Conservation (phyloP, 2,329 filamentous ascomycete genomes). For the Nemania sp. region DNA sequence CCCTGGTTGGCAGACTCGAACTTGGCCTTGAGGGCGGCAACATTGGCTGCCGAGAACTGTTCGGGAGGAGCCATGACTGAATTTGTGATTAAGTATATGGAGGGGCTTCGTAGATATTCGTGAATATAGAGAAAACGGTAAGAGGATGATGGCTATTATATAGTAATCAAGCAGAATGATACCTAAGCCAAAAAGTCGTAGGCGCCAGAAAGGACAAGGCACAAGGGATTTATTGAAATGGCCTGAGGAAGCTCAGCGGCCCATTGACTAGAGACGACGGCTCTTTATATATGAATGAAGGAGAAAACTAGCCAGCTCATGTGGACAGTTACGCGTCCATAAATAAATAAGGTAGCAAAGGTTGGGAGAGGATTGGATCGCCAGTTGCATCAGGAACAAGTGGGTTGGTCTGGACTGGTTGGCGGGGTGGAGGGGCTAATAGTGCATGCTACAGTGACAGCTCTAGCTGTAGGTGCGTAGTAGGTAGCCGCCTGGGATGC, state of each 20-base stretch:
- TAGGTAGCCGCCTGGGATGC: neutral
- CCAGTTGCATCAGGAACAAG: conserved; percentile 11
- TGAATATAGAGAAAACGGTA: neutral
- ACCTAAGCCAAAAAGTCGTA: neutral
- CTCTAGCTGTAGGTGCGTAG: conserved; percentile 26
- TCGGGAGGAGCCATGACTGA: conserved; percentile 46
- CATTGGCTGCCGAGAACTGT: conserved; percentile 64
- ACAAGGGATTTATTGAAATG: conserved; percentile 4
- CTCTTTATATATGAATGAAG: conserved; percentile 15
- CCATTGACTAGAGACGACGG: neutral
- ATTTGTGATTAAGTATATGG: too few relatives aligned
- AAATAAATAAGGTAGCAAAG: conserved; percentile 19
- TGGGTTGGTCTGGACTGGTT: conserved; percentile 19
- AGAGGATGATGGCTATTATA: conserved; percentile 6
- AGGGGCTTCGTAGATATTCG: neutral
- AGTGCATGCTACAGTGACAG: conserved; percentile 2
- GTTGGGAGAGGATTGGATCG: conserved; percentile 21
- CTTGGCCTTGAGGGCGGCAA: conserved; percentile 69
- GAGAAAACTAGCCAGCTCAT: conserved; percentile 5
- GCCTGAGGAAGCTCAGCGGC: neutral
- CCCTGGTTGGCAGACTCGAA: conserved; percentile 76
- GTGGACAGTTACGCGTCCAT: conserved; percentile 3
- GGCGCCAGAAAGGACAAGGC: neutral
- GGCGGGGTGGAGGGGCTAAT: conserved; percentile 16
- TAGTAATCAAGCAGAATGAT: neutral